Evolutionary conservation across 768 basidiomycete genomes (phyloP), one percentile per base, ranked within the genome.

Genomic region (Auriscalpium vulgare): DNA sequence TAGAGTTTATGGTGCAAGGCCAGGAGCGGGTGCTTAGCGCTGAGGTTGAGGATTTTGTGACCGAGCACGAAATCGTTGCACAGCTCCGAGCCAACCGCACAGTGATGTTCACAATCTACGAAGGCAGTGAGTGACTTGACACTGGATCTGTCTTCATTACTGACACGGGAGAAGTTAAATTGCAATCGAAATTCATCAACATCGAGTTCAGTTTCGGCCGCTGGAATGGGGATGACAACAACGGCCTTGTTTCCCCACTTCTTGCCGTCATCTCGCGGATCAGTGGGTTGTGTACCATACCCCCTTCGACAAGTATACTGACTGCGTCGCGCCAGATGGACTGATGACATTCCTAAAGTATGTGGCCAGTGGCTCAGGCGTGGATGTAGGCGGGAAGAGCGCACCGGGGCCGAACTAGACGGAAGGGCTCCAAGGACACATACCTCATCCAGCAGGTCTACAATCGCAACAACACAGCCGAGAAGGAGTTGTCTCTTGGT

Each of bases 221-320:
- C 47, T 78, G 76, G 75, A 77, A 70, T 58, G 73, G 72, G 19
- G 72, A 75, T 34, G 76, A 79, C 56, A 62, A 75, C 13, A 67
- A 63, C 37, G 63, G 53, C n/a, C 59, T 78, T 19, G 63, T 71
- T 13, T 66, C 68, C 37, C 75, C 75, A 0, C 59, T 77, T 13
- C 56, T 65, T n/a, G 53, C 55, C 1, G 56, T 75, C 40, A 66
- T 75, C 37, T 66, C 65, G n/a, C 71, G 76, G 14, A 56, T 69
- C 35, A 64, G 76, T 75, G 36, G 7, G 71, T 63, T 34, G 1
- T 44, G 3, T 21, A 21, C 7, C 10, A n/a, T 35, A 35, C 2
- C 50, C 17, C 19, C 14, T 55, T 34, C 14, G n/a, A 16, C 14
- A 52, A 45, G 47, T 37, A 53, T n/a, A 56, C 54, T 48, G n/a